Conservation (phyloP, 2,329 filamentous ascomycete species). For the Podosphaera aphanis region DNA sequence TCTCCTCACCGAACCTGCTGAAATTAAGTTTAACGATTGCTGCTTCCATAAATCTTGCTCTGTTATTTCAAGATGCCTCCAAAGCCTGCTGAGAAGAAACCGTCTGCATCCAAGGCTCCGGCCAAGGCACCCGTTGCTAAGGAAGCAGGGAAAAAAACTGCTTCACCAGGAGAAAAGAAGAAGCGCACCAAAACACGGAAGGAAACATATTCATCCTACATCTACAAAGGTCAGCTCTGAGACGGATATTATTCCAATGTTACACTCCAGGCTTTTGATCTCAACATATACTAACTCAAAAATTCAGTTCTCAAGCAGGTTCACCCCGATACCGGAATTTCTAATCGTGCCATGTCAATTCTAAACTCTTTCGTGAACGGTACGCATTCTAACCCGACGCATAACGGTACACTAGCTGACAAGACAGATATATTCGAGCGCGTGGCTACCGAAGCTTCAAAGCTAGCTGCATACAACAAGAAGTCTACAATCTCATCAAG, state of each 20-base stretch:
- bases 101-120: constrained; percentile 89
- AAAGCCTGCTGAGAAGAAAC: constrained; percentile 85
- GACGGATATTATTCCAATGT: too few species aligned
- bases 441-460: constrained; percentile 92
- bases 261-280: constrained; percentile 5
- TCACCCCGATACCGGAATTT: constrained; percentile 98
- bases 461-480: constrained; percentile 99
- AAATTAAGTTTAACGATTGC: too few species aligned
- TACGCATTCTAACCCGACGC: constrained; percentile 22
- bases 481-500: constrained; percentile 99
- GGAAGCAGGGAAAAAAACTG: constrained; percentile 99
- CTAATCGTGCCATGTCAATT: constrained; percentile 98
- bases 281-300: constrained; percentile 1
- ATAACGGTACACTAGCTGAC: constrained; percentile 9
- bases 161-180: constrained; percentile 94
- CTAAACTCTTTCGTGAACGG: constrained; percentile 99
- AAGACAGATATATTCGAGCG: constrained; percentile 97
- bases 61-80: constrained; percentile 58
- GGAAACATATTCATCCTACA: constrained; percentile 99
- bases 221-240: constrained; percentile 90
- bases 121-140: constrained; percentile 58
- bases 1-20: too few species aligned
- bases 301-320: constrained; percentile 90
- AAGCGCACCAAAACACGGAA: constrained; percentile 99
- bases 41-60: not conserved